Base-by-base conservation (phyloP, 768 basidiomycete species). In the Hygrophorus pudorinus region DNA sequence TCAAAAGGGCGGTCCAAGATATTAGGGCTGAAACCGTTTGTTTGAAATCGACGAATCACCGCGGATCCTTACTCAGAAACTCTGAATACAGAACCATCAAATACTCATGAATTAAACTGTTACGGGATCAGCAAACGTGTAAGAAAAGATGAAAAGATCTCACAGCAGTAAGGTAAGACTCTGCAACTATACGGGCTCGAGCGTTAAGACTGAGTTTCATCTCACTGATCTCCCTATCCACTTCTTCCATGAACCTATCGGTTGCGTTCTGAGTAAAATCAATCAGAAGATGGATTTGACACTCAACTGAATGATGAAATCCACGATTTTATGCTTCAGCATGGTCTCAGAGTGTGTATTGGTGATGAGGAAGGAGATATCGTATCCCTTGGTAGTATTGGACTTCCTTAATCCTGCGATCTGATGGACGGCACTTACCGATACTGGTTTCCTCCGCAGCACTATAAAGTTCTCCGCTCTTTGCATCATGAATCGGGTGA, bases 251-350 rank as follows among this genome's bases (percentile, higher is more conserved):
- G 61, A 97, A 92, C 59, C 88, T 92, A 51, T 18, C 16, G 4
- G 30, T 30, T 30, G 12, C 33, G 20, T 54, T 30, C 52, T 46
- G 30, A 39, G 27, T 13, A 7, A 31, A 20, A 24, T 8, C 31
- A 24, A 31, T 34, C 31, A 55, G 20, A 41, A 12, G 4, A 39
- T 45, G 38, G 44, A 21, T 4, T 9, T 36, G 40, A 34, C 10
- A 11, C 9, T 67, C 81, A 38, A 94, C 89, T 98, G 91, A 53
- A 98, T 96, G 67, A 99, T 96, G 65, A 99, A 99, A 66, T 99
- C 96, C 30, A 99, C 96, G 42, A 99, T 85, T 70, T 98, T 98
- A 66, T 99, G 96, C 68, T 98, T 99, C 53, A 98, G 72, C 96
- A 99, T 98, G 8, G 89, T 93, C 63, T 98, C 94, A 27, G 92